Percentiles rank a stretch among this genome's conserved stretches.
Conservation (phyloP, 208 protist genomes). For the Trypanosoma caninum region DNA sequence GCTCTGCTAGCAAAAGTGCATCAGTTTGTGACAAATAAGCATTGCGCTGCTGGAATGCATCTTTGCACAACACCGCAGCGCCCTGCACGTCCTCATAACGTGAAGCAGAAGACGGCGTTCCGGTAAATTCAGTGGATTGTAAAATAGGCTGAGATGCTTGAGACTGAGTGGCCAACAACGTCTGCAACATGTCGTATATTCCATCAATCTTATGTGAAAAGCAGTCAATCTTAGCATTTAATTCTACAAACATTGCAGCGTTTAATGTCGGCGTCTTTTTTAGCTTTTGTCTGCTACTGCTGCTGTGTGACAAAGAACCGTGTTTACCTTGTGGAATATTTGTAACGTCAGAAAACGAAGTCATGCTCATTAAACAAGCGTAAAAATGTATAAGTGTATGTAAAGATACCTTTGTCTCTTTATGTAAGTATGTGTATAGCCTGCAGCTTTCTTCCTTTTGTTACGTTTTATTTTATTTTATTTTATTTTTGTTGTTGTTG, state of each 20-base stretch:
- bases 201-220: slow-evolving; percentile 19
- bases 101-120: not conserved
- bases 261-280: not conserved
- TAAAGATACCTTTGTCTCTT: too few relatives aligned
- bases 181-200: slow-evolving; percentile 16
- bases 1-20: not conserved
- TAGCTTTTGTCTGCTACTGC: not conserved
- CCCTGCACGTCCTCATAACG: slow-evolving; percentile 1
- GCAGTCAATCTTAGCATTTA: slow-evolving; percentile 16
- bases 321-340: slow-evolving; percentile 15
- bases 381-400: not conserved
- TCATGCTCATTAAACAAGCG: not conserved
- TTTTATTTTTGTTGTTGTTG: not conserved
- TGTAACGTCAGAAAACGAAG: slow-evolving; percentile 24
- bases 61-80: not conserved
- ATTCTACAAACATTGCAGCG: not conserved
- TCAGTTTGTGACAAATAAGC: not conserved
- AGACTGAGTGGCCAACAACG: slow-evolving; percentile 4
- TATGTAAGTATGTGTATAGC: too few relatives aligned
- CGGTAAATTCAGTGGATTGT: not conserved
- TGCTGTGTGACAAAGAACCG: not conserved
- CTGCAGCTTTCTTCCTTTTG: too few relatives aligned
- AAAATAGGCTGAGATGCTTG: not conserved
- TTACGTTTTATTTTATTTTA: not conserved
- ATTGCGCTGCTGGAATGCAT: not conserved